These are phyloP conservation scores for Penicillium sumatraense DNA, from an alignment of 2,329 filamentous ascomycete species.

Conservation along the genomic window DNA sequence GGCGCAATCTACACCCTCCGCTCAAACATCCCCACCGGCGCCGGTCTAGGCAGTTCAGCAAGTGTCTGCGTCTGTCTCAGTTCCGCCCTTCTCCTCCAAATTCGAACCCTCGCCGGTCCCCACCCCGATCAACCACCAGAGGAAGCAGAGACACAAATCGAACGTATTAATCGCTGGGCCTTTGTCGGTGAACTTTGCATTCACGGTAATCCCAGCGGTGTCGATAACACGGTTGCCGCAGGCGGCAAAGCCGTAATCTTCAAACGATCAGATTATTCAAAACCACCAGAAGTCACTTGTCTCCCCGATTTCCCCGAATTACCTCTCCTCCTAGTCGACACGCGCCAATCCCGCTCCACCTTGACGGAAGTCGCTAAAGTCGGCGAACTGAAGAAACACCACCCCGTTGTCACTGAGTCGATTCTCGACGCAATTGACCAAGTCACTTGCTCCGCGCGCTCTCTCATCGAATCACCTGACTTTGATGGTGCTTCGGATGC, in stretches of 20 bases:
- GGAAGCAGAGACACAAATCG: constrained; percentile 87
- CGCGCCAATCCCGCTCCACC: constrained; percentile 84
- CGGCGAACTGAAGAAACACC: constrained; percentile 67
- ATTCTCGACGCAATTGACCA: constrained; percentile 84
- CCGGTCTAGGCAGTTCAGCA: constrained; percentile 90
- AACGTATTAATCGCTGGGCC: constrained; percentile 96
- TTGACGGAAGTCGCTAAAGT: constrained; percentile 87
- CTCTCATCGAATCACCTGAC: constrained; percentile 60
- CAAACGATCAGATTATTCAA: constrained; percentile 75
- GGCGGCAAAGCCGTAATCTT: constrained; percentile 95
- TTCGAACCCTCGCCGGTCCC: constrained; percentile 84
- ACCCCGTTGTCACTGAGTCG: constrained; percentile 76
- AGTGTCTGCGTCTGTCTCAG: constrained; percentile 90
- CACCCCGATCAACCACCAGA: constrained; percentile 87
- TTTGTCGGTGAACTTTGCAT: constrained; percentile 98
- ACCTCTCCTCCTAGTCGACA: constrained; percentile 87
- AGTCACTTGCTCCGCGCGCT: constrained; percentile 61
- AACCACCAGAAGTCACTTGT: constrained; percentile 75
- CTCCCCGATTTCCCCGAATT: constrained; percentile 90
- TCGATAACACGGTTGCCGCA: constrained; percentile 94
- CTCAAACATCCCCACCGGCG: constrained; percentile 90
- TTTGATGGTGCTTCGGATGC: constrained; percentile 70
- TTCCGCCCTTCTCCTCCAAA: constrained; percentile 81
- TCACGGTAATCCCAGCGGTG: constrained; percentile 92
- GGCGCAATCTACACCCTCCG: constrained; percentile 88